A percentile compares a stretch with the other conserved stretches of the same genome.
phyloP scores from a whole-genome alignment of 345 rosid species.

The Passiflora organensis region DNA sequence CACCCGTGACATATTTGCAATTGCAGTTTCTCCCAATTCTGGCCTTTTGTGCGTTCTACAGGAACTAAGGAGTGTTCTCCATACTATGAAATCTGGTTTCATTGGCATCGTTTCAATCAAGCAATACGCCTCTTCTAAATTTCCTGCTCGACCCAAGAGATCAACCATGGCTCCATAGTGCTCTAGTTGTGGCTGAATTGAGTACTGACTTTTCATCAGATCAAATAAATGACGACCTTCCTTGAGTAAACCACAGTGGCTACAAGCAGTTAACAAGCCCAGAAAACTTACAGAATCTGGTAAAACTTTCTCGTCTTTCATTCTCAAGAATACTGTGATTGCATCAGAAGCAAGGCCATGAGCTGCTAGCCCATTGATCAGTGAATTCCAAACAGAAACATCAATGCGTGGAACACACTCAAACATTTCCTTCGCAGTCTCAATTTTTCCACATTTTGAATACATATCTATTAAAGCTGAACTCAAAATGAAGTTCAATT shows the following conservation, averaged over 20 bases:
- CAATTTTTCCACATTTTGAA: conserved; percentile 64
- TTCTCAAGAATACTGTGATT: conserved; percentile 39
- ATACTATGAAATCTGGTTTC: conserved; percentile 68
- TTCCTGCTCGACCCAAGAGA: conserved; percentile 67
- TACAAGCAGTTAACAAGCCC: conserved; percentile 61
- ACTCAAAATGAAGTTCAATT: conserved; percentile 47
- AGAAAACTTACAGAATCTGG: conserved; percentile 68
- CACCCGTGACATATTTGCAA: conserved; percentile 46
- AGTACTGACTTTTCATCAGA: conserved; percentile 39
- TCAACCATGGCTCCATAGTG: conserved; percentile 84
- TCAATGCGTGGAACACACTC: conserved; percentile 28
- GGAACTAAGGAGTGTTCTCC: conserved; percentile 87
- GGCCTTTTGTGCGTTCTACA: conserved; percentile 47
- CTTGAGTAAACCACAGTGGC: conserved; percentile 63
- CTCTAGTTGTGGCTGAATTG: conserved; percentile 54
- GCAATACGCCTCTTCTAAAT: conserved; percentile 58
- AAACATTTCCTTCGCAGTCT: conserved; percentile 54
- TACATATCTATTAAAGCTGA: conserved; percentile 73
- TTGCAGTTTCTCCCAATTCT: conserved; percentile 55
- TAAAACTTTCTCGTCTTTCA: conserved; percentile 46
- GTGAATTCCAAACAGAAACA: conserved; percentile 74
- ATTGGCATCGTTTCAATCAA: conserved; percentile 56
- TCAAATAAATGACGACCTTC: conserved; percentile 56
- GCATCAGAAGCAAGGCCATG: conserved; percentile 71
- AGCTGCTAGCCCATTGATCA: conserved; percentile 69